Evolutionary conservation across 139 green algal species (phyloP), one percentile per base, ranked within the genome.

Genomic region (Coelastrella sp.): DNA sequence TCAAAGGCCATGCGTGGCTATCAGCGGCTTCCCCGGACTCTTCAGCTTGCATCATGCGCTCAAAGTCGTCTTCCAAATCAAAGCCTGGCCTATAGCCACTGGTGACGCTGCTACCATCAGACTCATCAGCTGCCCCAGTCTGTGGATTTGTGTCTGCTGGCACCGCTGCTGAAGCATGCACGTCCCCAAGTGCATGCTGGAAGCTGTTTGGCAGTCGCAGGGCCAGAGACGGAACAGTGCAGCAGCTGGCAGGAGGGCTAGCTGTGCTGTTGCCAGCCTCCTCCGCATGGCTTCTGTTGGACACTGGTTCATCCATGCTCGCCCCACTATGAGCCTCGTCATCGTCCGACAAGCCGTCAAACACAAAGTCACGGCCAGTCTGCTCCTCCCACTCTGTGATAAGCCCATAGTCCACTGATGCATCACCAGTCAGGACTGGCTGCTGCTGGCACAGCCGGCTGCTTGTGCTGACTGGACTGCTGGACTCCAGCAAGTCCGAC

Each of bases 1-100:
- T 60, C 3, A 32, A 4, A 3, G n/a, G 22, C 60, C 86, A 61
- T n/a, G 7, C 2, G 3, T 20, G 10, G 82, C 61, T 59, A 57
- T 23, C 73, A 7, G 23, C 32, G 1, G 32, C 47, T 60, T 7
- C 8, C 54, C 77, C 87, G 20, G 77, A 11, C 64, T 86, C 87
- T 59, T 86, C 87, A 5, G 85, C 17, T 3, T 71, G 16, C 76
- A 81, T 73, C 54, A 81, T 66, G 47, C 22, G 87, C 78, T 80
- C 61, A 71, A 91, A 68, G 64, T 91, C 87, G 22, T 91, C 87
- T 7, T 91, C 87, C 5, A 91, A 64, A n/a, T 91, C 87, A 20
- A 22, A 90, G 3, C 86, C 86, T 22, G 71, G 71, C 73, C 85
- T 65, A 73, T 81, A 89, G 4, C 10, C 65, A 73, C 5, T 23